Percentiles rank a stretch among this genome's conserved stretches.
These are phyloP conservation scores for Neocucurbitaria cava DNA, from an alignment of 2,329 filamentous ascomycete species.

Conservation along the genomic window DNA sequence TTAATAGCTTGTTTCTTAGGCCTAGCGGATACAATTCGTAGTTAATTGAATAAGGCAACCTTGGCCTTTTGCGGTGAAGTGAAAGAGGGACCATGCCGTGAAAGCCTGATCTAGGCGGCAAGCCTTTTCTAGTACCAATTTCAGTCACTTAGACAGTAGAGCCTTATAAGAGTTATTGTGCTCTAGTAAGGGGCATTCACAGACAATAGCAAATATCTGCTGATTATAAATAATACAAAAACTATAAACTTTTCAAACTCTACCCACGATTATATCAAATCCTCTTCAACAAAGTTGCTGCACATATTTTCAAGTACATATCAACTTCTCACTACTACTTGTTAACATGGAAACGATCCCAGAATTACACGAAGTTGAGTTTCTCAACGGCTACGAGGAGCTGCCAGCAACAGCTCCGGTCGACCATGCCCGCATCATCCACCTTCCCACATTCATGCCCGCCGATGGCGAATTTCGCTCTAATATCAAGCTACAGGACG, in stretches of 20 bases:
- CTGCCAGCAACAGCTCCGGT: background rate
- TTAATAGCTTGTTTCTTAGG: slow-evolving; percentile 17
- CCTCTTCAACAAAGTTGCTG: background rate
- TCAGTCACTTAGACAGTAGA: background rate
- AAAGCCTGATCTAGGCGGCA: background rate
- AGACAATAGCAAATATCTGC: background rate
- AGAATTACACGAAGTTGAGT: background rate
- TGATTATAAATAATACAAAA: background rate
- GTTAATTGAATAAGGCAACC: background rate
- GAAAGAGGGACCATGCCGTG: background rate
- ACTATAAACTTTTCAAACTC: background rate
- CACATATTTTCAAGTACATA: background rate
- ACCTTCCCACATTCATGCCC: background rate
- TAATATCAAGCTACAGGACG: background rate
- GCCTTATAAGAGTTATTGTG: background rate
- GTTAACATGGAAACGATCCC: background rate
- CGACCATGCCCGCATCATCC: background rate
- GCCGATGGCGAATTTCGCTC: background rate
- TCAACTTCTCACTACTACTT: too few species aligned
- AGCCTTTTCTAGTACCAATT: background rate
- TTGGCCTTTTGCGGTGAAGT: background rate
- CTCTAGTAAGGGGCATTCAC: background rate
- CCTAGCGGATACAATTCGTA: background rate
- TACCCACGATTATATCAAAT: background rate
- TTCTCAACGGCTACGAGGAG: background rate